A percentile compares a stretch with the other conserved stretches of the same genome.
phyloP scores from a whole-genome alignment of 345 rosid genomes.

The Salix caprea region DNA sequence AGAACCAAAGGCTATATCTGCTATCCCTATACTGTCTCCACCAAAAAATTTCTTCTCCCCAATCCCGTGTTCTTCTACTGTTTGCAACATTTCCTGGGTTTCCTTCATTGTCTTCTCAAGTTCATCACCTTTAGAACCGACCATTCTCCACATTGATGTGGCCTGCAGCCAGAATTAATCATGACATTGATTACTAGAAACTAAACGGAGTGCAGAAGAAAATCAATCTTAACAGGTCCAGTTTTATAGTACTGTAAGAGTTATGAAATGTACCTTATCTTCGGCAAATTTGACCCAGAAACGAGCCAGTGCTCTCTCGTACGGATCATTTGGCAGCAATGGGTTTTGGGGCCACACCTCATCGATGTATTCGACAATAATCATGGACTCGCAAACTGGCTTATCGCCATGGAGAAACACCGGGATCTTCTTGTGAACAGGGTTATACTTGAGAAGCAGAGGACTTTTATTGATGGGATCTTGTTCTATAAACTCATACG shows the following conservation, averaged over 20 bases:
- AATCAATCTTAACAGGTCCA: too few relatives aligned
- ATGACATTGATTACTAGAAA: too few relatives aligned
- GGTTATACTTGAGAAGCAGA: conserved; percentile 3
- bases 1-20: too few relatives aligned
- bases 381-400: not conserved
- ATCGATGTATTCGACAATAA: not conserved
- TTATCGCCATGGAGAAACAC: not conserved
- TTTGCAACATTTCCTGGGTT: not conserved
- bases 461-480: not conserved
- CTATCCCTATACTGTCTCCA: too few relatives aligned
- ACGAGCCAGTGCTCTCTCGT: not conserved
- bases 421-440: not conserved
- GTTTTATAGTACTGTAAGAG: too few relatives aligned
- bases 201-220: too few relatives aligned
- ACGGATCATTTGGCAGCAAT: not conserved
- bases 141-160: not conserved
- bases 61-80: too few relatives aligned
- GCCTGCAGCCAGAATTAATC: not conserved
- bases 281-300: conserved; percentile 9
- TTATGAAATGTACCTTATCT: not conserved
- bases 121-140: not conserved
- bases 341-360: not conserved
- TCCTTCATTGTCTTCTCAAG: not conserved
- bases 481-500: not conserved
- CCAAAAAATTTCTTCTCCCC: too few relatives aligned